phyloP scores from a whole-genome alignment of 805 yeast genomes.

The Candida qinlingensis region DNA sequence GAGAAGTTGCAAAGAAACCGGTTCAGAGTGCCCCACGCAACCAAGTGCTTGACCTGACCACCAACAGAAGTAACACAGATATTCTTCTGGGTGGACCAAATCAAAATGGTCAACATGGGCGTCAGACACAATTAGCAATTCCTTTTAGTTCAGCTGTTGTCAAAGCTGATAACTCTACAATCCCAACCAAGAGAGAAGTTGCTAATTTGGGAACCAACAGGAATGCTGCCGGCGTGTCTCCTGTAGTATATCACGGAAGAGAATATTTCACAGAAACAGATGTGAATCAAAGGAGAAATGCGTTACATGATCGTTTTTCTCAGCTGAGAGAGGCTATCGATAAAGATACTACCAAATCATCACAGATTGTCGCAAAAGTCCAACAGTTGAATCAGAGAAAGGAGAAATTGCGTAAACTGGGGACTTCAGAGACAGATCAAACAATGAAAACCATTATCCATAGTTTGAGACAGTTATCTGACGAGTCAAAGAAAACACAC shows the following conservation, averaged over 20 bases:
- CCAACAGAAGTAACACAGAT: neutral
- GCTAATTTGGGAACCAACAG: neutral
- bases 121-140: neutral
- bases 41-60: neutral
- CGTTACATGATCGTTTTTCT: neutral
- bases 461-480: slow-evolving; percentile 2
- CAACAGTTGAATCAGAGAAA: neutral
- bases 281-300: neutral
- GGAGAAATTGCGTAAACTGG: slow-evolving; percentile 5
- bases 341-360: neutral
- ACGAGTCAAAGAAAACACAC: slow-evolving; percentile 3
- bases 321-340: neutral
- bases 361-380: neutral
- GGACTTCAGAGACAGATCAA: neutral
- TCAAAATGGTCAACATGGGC: neutral
- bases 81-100: neutral
- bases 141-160: neutral
- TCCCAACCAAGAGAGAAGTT: neutral
- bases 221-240: neutral
- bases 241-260: neutral
- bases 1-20: slow-evolving; percentile 2
- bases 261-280: neutral
- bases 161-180: neutral
- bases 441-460: neutral
- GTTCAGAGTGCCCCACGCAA: too few relatives aligned